Base-by-base conservation (phyloP, 1,139 yeast genomes). In the Blastobotrys raffinosifermentans region DNA sequence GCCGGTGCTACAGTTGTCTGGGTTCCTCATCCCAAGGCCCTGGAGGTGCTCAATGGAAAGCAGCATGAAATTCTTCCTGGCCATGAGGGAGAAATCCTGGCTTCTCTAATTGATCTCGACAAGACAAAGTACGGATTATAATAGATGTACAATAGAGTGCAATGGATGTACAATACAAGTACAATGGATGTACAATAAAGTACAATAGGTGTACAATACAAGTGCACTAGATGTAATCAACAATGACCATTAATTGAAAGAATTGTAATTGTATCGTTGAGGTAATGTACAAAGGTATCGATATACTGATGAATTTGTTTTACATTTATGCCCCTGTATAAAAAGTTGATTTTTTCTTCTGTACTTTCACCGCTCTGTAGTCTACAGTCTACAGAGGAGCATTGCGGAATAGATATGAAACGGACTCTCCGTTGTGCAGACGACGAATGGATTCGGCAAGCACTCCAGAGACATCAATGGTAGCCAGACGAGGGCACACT, bases 391-490 rank as follows among this genome's bases (percentile, higher is more conserved):
- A 52, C 35, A 54, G 40, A 22, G 66, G 66, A 9, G 64, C 66
- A 61, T 85, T 77, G 48, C 84, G 78, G 64, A 87, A 86, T 53
- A 89, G 70, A 66, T 85, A 89, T 25, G 94, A 83, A 39, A 87
- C 87, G 66, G 94, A 81, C 65, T 87, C 96, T 58, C 96, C 96
- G 57, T 87, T 86, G 63, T 87, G 96, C 59, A 87, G 72, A 58
- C 96, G 80, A 66, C 96, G 79, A 45, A 87, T 81, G 41, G 95
- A 83, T 67, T 91, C 98, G n/a, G 97, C 97, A 44, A 91, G 66
- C 13, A 86, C 93, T 20, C 94, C 82, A 47, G 91, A 77, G 41
- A 91, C 77, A 63, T 91, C 98, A 47, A 91, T 76, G 21, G 80
- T 75, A 49, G 81, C 87, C 52, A 91, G 68, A 55, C 80, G 84